Percentiles rank a stretch among this genome's conserved stretches.
phyloP scores from a whole-genome alignment of 805 yeast genomes.

The Kodamaea leandrae region DNA sequence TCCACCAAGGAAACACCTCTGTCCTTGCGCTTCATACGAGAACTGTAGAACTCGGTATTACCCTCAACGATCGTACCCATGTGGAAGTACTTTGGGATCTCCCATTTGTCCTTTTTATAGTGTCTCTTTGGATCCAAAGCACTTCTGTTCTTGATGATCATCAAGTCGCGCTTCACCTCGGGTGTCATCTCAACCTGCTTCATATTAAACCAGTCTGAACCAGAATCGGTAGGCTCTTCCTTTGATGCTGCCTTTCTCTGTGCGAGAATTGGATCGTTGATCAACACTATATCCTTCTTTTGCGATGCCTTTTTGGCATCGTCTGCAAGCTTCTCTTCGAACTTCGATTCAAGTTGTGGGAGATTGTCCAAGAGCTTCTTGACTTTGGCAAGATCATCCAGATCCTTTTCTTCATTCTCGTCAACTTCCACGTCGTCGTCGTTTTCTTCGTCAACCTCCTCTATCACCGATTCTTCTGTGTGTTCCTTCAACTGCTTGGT shows the following conservation, averaged over 20 bases:
- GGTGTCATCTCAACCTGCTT: slow-evolving; percentile 75
- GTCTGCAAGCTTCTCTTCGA: slow-evolving; percentile 21
- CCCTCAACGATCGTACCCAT: slow-evolving; percentile 87
- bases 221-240: slow-evolving; percentile 36
- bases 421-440: slow-evolving; percentile 13
- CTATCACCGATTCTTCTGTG: slow-evolving; percentile 16
- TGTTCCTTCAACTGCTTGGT: slow-evolving; percentile 12
- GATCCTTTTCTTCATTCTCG: slow-evolving; percentile 15
- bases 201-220: slow-evolving; percentile 75
- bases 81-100: slow-evolving; percentile 75
- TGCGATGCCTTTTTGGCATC: slow-evolving; percentile 15
- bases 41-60: slow-evolving; percentile 70
- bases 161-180: slow-evolving; percentile 69
- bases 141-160: slow-evolving; percentile 78
- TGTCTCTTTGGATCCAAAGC: slow-evolving; percentile 95
- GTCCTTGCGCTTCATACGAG: slow-evolving; percentile 64
- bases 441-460: slow-evolving; percentile 17
- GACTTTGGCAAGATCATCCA: slow-evolving; percentile 15
- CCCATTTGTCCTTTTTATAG: slow-evolving; percentile 83
- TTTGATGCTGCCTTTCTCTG: slow-evolving; percentile 17
- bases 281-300: slow-evolving; percentile 25
- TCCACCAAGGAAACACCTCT: slow-evolving; percentile 79
- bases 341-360: slow-evolving; percentile 30
- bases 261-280: slow-evolving; percentile 47
- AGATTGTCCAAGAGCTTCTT: slow-evolving; percentile 20